Evolutionary conservation across 371 early-diverging fungal species (phyloP).

Genomic region (Zychaea mexicana): DNA sequence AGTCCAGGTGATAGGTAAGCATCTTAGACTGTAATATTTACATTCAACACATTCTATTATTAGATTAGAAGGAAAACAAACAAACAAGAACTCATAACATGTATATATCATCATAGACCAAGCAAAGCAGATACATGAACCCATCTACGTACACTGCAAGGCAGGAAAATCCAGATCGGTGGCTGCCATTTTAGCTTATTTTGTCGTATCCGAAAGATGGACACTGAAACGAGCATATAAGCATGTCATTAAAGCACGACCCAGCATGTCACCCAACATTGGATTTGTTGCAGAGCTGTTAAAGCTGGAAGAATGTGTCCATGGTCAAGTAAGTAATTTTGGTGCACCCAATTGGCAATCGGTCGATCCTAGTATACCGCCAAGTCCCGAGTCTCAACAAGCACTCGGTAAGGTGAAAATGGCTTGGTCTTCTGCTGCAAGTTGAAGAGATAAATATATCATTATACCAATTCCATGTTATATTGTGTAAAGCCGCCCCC

Average conservation of each 20-base stretch:
- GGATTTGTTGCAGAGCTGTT: constrained; percentile 83
- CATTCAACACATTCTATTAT: too few relatives aligned
- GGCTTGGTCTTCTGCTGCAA: constrained; percentile 26
- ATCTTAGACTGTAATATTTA: neutral
- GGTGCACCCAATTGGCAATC: constrained; percentile 37
- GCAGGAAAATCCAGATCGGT: constrained; percentile 85
- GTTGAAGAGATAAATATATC: neutral
- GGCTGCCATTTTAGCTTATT: constrained; percentile 76
- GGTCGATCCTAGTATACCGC: constrained; percentile 25
- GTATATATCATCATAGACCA: constrained; percentile 25
- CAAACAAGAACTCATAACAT: neutral
- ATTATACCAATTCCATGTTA: too few relatives aligned
- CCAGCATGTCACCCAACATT: constrained; percentile 80
- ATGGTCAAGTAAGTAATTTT: constrained; percentile 53
- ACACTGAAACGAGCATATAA: constrained; percentile 73
- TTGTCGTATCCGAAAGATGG: constrained; percentile 70
- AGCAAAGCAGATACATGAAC: constrained; percentile 44
- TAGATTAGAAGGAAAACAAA: too few relatives aligned
- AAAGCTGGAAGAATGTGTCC: constrained; percentile 68
- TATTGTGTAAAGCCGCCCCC: too few relatives aligned
- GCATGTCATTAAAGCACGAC: constrained; percentile 66
- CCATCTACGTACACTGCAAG: constrained; percentile 86
- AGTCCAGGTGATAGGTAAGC: constrained; percentile 59
- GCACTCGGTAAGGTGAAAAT: constrained; percentile 34
- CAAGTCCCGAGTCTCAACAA: constrained; percentile 37